Evolutionary conservation across 2,329 filamentous ascomycete species (phyloP).

Genomic region (Stachybotrys elegans): DNA sequence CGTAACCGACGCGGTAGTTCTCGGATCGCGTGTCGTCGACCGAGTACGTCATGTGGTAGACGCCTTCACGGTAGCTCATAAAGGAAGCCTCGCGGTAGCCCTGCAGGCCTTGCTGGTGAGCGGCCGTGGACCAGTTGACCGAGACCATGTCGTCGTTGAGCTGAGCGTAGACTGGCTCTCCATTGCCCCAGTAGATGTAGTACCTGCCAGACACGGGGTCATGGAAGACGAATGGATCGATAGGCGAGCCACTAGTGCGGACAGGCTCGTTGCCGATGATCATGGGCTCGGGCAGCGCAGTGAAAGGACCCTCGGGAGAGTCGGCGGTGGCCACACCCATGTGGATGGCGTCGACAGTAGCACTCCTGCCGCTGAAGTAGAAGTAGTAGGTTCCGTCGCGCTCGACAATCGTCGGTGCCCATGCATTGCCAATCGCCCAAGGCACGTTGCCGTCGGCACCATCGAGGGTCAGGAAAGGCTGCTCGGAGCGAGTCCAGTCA

Average conservation of each 20-base stretch:
- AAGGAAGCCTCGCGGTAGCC: slow-evolving; percentile 37
- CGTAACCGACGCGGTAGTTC: slow-evolving; percentile 38
- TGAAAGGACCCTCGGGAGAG: slow-evolving; percentile 56
- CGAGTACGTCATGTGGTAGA: slow-evolving; percentile 41
- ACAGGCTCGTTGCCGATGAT: slow-evolving; percentile 48
- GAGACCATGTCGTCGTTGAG: slow-evolving; percentile 40
- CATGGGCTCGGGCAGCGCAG: slow-evolving; percentile 47
- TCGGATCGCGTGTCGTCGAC: slow-evolving; percentile 37
- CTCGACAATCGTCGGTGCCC: slow-evolving; percentile 59
- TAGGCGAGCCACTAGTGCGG: slow-evolving; percentile 34
- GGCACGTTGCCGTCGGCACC: slow-evolving; percentile 48
- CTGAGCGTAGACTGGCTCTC: slow-evolving; percentile 34
- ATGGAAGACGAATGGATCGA: slow-evolving; percentile 57
- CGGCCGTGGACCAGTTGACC: slow-evolving; percentile 30
- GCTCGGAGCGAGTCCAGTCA: slow-evolving; percentile 32
- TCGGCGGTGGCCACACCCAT: slow-evolving; percentile 56
- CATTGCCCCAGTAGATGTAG: slow-evolving; percentile 59
- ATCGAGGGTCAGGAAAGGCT: slow-evolving; percentile 39
- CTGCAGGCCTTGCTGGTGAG: slow-evolving; percentile 28
- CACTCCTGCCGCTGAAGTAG: slow-evolving; percentile 51
- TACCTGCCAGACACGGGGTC: slow-evolving; percentile 53
- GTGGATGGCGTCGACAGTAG: slow-evolving; percentile 50
- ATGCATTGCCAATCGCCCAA: slow-evolving; percentile 62
- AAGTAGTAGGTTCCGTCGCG: slow-evolving; percentile 60
- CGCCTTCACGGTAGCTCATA: slow-evolving; percentile 32